Evolutionary conservation across 2,329 filamentous ascomycete species (phyloP), one percentile per base, ranked within the genome.

Genomic region (Cercospora sesami): DNA sequence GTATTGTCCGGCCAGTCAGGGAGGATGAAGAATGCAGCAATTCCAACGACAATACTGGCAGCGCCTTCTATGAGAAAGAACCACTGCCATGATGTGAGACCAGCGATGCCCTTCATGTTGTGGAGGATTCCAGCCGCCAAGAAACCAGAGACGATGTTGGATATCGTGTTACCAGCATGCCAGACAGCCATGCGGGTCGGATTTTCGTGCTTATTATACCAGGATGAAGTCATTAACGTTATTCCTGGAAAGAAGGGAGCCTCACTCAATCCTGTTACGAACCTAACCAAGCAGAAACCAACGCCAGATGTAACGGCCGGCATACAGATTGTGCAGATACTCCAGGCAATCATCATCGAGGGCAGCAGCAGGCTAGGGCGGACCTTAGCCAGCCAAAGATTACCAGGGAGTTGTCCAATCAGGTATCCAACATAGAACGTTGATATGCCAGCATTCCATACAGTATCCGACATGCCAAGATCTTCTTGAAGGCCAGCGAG

Each of bases 261-360:
- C 8, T 55, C 48, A 1, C 1, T 3, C 3, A 53, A 8, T 4
- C 79, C 2, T 85, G 85, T 30, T 84, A 86, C 18, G 4, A 42
- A 42, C 0, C 79, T 76, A 59, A 79, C 77, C 0, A 78, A 73
- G 9, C 79, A 75, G 68, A 81, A 80, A 4, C 79, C 76, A 55
- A 69, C 72, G 5, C 75, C 75, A 62, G 64, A 78, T 33, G 75
- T 79, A 2, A 81, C 79, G 0, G 79, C 78, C 6, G 81, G 78
- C 82, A 84, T 84, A 51, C 79, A 80, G 7, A 82, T 78, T 0
- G 81, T 81, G 4, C 81, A 80, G n/a, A 77, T 77, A n/a, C 79
- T 79, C 73, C 81, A 84, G 1, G 77, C 79, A 18, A 83, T 75
- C 76, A 81, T 81, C 67, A 81, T 81, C 5, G 66, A 68, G 2